A percentile compares a stretch with the other conserved stretches of the same genome.
phyloP scores from a whole-genome alignment of 2,329 filamentous ascomycete species.

The Zopfia rhizophila region DNA sequence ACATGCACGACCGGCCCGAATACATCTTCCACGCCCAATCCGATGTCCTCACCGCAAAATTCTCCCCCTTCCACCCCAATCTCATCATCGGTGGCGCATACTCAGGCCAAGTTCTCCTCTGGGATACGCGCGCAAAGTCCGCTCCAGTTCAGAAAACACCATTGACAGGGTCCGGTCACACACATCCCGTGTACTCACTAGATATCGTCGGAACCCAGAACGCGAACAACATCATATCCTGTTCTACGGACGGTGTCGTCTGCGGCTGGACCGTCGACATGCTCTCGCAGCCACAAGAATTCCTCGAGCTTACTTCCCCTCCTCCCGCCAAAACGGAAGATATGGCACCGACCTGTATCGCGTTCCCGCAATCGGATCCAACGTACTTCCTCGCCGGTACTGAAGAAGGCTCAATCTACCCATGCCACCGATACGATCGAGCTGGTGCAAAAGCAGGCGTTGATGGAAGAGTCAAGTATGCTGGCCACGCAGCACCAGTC shows the following conservation, averaged over 20 bases:
- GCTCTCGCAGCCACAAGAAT: slow-evolving; percentile 95
- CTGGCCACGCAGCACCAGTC: slow-evolving; percentile 90
- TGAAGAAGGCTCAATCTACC: slow-evolving; percentile 95
- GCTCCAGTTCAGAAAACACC: slow-evolving; percentile 94
- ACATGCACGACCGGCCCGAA: slow-evolving; percentile 93
- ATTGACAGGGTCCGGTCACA: slow-evolving; percentile 92
- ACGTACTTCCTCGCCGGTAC: slow-evolving; percentile 98
- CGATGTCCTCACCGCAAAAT: slow-evolving; percentile 93
- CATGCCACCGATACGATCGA: slow-evolving; percentile 96
- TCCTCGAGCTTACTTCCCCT: slow-evolving; percentile 86
- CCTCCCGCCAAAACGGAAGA: slow-evolving; percentile 87
- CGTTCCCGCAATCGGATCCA: slow-evolving; percentile 93
- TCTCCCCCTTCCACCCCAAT: slow-evolving; percentile 98
- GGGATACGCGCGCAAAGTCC: slow-evolving; percentile 90
- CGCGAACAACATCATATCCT: slow-evolving; percentile 97
- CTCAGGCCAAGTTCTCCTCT: slow-evolving; percentile 93
- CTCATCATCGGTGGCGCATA: slow-evolving; percentile 96
- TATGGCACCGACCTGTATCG: slow-evolving; percentile 91
- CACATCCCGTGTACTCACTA: slow-evolving; percentile 94
- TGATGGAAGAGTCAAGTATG: slow-evolving; percentile 87
- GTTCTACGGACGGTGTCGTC: slow-evolving; percentile 94
- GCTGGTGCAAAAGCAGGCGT: slow-evolving; percentile 97
- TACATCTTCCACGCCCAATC: slow-evolving; percentile 97
- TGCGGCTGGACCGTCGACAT: slow-evolving; percentile 99
- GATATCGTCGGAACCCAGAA: slow-evolving; percentile 98